Evolutionary conservation across 495 filamentous ascomycete species (phyloP), one percentile per base, ranked within the genome.

Genomic region (Penicillium egyptiacum): DNA sequence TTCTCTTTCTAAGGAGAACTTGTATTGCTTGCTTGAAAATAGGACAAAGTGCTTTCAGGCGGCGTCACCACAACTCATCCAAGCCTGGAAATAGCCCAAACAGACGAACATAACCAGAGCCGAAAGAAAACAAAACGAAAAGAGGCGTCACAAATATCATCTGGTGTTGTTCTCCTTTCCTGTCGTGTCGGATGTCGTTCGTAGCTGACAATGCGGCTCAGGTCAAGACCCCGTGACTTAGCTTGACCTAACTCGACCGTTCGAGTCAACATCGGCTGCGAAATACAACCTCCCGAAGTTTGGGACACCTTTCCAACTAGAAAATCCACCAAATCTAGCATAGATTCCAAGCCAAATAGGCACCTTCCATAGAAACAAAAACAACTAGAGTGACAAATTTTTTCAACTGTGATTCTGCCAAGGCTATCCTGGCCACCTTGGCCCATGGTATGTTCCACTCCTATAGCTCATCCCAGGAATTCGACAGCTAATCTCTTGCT

Each of bases 161-260:
- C 8, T n/a, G 6, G 35, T 39, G n/a, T 6, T 39, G 6, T 39
- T 17, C 28, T 31, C 17, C 26, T 19, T 30, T 48, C n/a, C 25
- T 30, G 23, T 11, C 8, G 11, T 19, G 16, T 17, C 6, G 16
- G 43, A 46, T 46, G 43, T 10, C 28, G 25, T 46, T 16, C 0
- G 8, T 4, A 26, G 7, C 12, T 28, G 43, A 1, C 16, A 5
- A n/a, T 46, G 43, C 20, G 23, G 25, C 23, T 47, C 26, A 19
- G 16, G 16, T 30, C 44, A n/a, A 37, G 14, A n/a, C 14, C 33
- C 33, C 45, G 45, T 48, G 45, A 20, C 45, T 33, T 48, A 5
- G 26, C 45, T 48, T 48, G 28, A 48, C 45, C 45, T 47, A 47
- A 47, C n/a, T 47, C n/a, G 25, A 17, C 44, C 16, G 26, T 3